Evolutionary conservation across 2,329 filamentous ascomycete species (phyloP).

Genomic region (Samsoniella hepiali): DNA sequence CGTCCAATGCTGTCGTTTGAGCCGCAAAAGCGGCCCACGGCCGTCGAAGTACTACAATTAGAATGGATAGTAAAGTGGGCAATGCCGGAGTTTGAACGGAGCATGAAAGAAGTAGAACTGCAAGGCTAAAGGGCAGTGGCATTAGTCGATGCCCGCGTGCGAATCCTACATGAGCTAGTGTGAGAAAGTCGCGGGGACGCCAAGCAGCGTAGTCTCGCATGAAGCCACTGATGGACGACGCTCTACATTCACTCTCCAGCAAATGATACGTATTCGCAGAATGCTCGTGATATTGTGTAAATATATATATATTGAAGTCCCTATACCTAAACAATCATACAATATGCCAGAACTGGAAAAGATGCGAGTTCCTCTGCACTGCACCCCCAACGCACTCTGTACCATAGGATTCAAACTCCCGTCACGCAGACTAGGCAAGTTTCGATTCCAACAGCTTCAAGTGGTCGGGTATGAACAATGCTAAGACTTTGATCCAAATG

Average conservation of each 20-base stretch:
- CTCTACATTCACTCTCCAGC: not conserved
- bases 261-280: not conserved
- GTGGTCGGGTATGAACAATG: not conserved
- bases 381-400: not conserved
- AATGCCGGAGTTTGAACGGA: too few relatives aligned
- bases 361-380: not conserved
- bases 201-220: too few relatives aligned
- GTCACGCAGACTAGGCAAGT: not conserved
- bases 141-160: too few relatives aligned
- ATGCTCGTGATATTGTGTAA: not conserved
- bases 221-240: not conserved
- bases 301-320: slow-evolving; percentile 12
- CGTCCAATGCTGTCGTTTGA: too few relatives aligned
- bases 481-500: not conserved
- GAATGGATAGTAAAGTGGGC: too few relatives aligned
- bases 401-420: slow-evolving; percentile 9
- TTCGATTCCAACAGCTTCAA: not conserved
- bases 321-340: slow-evolving; percentile 18
- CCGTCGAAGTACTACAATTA: too few relatives aligned
- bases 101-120: too few relatives aligned
- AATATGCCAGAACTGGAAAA: slow-evolving; percentile 15
- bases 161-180: too few relatives aligned
- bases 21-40: too few relatives aligned
- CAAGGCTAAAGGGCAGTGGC: too few relatives aligned
- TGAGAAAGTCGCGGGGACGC: too few relatives aligned